Evolutionary conservation across 2,329 filamentous ascomycete species (phyloP), one percentile per base, ranked within the genome.

Genomic region (Cladosporium sp.): DNA sequence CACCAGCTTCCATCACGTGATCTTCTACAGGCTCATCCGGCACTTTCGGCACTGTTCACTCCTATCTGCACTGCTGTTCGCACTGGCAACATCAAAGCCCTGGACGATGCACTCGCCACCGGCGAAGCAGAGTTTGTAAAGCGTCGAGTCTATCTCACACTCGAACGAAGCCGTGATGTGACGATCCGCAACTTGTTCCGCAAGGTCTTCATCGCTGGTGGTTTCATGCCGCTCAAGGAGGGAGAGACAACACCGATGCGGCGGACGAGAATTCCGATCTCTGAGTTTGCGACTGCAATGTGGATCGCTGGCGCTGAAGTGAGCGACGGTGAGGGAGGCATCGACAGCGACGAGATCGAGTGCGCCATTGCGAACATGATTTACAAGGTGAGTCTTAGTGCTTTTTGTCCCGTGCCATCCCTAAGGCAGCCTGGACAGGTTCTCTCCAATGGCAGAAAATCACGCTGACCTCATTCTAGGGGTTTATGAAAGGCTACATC

Each of bases 401-500:
- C 9, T n/a, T n/a, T 11, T 35, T 10, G 10, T n/a, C n/a, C 34
- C 34, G 6, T 35, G n/a, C 9, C 9, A 35, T 28, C 22, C 22
- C 22, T 28, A 3, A 28, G 4, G 22, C 22, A 28, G 22, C 22
- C 7, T 28, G 7, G 7, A 28, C 22, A 5, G 4, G 22, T 28
- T 28, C 4, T 28, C 22, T 28, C 22, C 22, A 7, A 7, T 28
- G 22, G 22, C 22, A 28, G 22, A 28, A 3, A 5, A 28, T 28
- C 22, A 28, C 22, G 22, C 22, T 28, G 22, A 28, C 22, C 22
- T 28, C 7, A 45, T 40, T 18, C 34, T 60, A 95, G 89, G 87
- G 87, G 54, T 77, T 93, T 19, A 95, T 98, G 88, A 98, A 97
- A 72, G 93, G 95, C 38, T 98, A 98, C 71, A 98, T 98, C 61